These are phyloP conservation scores for Lachancea sp. DNA, from an alignment of 805 yeast species.

Conservation along the genomic window DNA sequence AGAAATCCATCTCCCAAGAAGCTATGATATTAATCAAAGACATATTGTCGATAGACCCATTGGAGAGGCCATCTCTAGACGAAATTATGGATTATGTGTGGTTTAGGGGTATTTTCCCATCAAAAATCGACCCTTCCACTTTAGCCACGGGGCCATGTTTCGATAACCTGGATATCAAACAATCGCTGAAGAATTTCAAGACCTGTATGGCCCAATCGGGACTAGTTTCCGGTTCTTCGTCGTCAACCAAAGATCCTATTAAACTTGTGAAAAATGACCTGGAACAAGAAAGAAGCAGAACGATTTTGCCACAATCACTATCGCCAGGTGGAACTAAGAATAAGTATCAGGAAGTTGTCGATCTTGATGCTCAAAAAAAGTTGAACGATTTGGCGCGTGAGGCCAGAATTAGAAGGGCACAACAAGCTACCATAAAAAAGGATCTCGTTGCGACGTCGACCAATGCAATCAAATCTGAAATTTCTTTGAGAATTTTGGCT, in stretches of 20 bases:
- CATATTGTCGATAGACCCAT: conserved; percentile 71
- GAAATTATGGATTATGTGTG: conserved; percentile 77
- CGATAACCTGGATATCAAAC: conserved; percentile 49
- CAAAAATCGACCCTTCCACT: conserved; percentile 45
- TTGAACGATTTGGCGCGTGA: conserved; percentile 32
- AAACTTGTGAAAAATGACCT: conserved; percentile 64
- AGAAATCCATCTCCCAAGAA: conserved; percentile 55
- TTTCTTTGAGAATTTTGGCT: conserved; percentile 35
- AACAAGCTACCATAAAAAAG: conserved; percentile 28
- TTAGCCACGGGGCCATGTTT: conserved; percentile 56
- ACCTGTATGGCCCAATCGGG: conserved; percentile 62
- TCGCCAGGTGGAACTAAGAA: conserved; percentile 88
- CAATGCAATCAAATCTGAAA: conserved; percentile 34
- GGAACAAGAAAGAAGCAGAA: conserved; percentile 58
- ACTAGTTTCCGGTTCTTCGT: conserved; percentile 33
- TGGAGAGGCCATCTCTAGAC: conserved; percentile 71
- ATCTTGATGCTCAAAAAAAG: conserved; percentile 31
- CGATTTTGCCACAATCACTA: conserved; percentile 78
- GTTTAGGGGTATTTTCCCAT: conserved; percentile 84
- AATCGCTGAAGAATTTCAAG: conserved; percentile 61
- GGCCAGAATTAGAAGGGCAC: conserved; percentile 32
- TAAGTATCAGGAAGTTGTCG: conserved; percentile 73
- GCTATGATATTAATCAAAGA: conserved; percentile 69
- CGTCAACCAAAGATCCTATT: conserved; percentile 51
- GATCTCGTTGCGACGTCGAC: conserved; percentile 33